Evolutionary conservation across 1,284 basidiomycete genomes (phyloP).

Genomic region (Xerocomus nothofagi): DNA sequence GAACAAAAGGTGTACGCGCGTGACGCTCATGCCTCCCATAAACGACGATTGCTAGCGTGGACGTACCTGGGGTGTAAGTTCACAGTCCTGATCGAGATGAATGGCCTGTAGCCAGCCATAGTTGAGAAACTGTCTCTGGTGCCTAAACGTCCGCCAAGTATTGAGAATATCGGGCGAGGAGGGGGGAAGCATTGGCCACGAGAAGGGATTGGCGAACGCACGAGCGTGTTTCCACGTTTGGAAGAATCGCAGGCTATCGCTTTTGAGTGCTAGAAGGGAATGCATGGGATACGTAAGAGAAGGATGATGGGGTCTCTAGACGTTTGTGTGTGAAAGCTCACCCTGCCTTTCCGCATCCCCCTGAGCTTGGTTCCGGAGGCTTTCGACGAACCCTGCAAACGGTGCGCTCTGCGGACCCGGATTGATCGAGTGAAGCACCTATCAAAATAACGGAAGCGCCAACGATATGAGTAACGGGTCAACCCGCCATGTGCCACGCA

Average conservation of each 20-base stretch:
- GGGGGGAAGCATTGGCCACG: slow-evolving; percentile 32
- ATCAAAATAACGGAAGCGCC: neutral
- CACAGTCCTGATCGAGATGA: slow-evolving; percentile 28
- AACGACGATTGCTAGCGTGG: neutral
- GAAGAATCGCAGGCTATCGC: slow-evolving; percentile 29
- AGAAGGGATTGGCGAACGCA: slow-evolving; percentile 35
- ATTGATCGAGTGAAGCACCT: slow-evolving; percentile 29
- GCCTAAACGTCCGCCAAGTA: slow-evolving; percentile 22
- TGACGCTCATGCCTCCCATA: neutral
- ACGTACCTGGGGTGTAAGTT: slow-evolving; percentile 22
- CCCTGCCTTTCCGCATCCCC: slow-evolving; percentile 30
- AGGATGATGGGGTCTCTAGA: neutral
- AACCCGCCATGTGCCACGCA: slow-evolving; percentile 8
- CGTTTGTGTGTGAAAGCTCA: slow-evolving; percentile 9
- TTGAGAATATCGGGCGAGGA: slow-evolving; percentile 31
- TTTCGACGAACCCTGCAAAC: slow-evolving; percentile 28
- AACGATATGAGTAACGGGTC: slow-evolving; percentile 1
- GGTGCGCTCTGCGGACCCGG: slow-evolving; percentile 12
- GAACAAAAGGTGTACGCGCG: neutral
- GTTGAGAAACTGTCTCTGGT: slow-evolving; percentile 33
- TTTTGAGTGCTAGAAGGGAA: slow-evolving; percentile 18
- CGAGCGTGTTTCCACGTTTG: slow-evolving; percentile 34
- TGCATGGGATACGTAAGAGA: neutral
- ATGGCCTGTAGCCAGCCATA: slow-evolving; percentile 34
- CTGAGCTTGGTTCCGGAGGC: slow-evolving; percentile 26